Base-by-base conservation (phyloP, 306 rosid genomes). In the Inga laurina region DNA sequence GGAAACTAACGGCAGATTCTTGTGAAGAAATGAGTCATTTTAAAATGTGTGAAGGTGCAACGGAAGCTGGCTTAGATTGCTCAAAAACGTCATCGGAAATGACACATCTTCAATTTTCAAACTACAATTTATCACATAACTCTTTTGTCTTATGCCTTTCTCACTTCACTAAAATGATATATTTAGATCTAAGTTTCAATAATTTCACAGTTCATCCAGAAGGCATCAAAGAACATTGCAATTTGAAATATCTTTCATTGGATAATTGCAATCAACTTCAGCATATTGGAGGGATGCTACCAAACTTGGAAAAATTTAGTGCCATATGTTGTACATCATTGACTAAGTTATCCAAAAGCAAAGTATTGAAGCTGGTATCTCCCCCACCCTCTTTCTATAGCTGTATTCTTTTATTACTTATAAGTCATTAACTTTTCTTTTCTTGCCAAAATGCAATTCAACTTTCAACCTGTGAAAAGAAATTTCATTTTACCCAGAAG, bases 211-310 rank as follows among this genome's bases (percentile, higher is more conserved):
- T 32, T 34, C 78, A 72, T 39, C 68, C 82, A 11, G 18, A 37
- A 37, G 21, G 82, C 82, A 67, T 79, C 27, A 79, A 69, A 37
- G 82, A 79, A 37, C 51, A 62, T 52, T 24, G 10, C 10, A 12
- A 15, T 59, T 24, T 80, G 62, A 43, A 41, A 13, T 14, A 16
- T 0, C 78, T 80, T 57, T 13, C 1, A 1, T 0, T 80, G 45
- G 32, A 54, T 39, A 10, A 18, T 7, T 80, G 83, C 14, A 43
- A 59, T 19, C 14, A 16, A 2, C 78, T 80, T 54, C 45, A 32
- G 7, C 14, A 56, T n/a, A 80, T 80, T 56, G 24, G 2, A 15
- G 78, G 27, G 45, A 41, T 80, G 30, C 78, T 78, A 11, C 62
- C 78, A 57, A 71, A 71, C 19, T 7, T 80, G 19, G 70, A 59